These are phyloP conservation scores for Capsella rubella DNA, from an alignment of 441 rosid genomes.

Conservation along the genomic window DNA sequence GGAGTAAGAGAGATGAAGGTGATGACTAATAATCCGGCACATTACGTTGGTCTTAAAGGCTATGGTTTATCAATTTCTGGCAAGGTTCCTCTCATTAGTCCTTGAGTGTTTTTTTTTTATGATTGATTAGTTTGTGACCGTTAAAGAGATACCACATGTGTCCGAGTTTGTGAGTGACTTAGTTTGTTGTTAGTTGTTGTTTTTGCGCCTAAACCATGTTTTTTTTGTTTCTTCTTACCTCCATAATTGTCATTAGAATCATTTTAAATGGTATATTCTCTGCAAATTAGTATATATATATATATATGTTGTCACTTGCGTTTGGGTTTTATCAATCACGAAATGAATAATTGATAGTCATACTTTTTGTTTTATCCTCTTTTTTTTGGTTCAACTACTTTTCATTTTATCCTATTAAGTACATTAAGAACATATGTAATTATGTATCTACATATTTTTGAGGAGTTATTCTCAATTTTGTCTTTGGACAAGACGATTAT, in stretches of 20 bases:
- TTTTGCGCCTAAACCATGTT: conserved; percentile 12
- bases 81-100: conserved; percentile 64
- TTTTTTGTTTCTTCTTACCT: background rate
- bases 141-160: conserved; percentile 10
- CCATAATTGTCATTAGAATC: background rate
- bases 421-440: background rate
- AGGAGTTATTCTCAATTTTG: background rate
- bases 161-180: conserved; percentile 3
- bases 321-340: background rate
- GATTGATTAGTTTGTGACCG: background rate
- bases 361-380: background rate
- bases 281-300: background rate
- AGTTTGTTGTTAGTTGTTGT: conserved; percentile 24
- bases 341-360: background rate
- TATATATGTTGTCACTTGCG: background rate
- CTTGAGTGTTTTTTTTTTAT: conserved; percentile 31
- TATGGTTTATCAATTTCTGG: conserved; percentile 82
- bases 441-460: background rate
- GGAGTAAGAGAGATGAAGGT: conserved; percentile 82
- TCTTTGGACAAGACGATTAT: background rate
- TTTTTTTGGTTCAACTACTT: background rate
- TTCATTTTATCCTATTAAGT: background rate
- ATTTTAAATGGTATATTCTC: background rate
- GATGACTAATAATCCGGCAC: conserved; percentile 87
- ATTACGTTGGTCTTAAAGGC: conserved; percentile 84